A percentile compares a stretch with the other conserved stretches of the same genome.
These are phyloP conservation scores for Cladophialophora chaetospira DNA, from an alignment of 2,329 filamentous ascomycete species.

Conservation along the genomic window DNA sequence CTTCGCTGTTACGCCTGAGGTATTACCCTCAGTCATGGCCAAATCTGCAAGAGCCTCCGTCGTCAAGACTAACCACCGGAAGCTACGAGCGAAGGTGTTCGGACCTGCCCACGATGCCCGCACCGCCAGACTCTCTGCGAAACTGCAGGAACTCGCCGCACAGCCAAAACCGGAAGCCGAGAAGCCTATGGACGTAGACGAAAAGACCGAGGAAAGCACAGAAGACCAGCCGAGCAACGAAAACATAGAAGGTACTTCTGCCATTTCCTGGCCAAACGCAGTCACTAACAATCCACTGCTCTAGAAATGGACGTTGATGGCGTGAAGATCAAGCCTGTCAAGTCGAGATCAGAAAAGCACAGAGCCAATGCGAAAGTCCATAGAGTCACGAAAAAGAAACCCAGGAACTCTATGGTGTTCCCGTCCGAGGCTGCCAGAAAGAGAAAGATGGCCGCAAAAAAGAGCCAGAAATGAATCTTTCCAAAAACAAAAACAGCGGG, in stretches of 20 bases:
- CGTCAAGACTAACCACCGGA: slow-evolving; percentile 79
- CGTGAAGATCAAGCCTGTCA: slow-evolving; percentile 16
- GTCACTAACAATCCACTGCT: neutral
- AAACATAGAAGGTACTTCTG: slow-evolving; percentile 7
- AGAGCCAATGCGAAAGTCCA: slow-evolving; percentile 17
- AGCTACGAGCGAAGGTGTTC: slow-evolving; percentile 79
- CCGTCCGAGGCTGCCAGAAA: slow-evolving; percentile 26
- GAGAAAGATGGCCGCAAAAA: slow-evolving; percentile 21
- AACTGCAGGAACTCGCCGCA: slow-evolving; percentile 76
- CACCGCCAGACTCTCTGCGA: slow-evolving; percentile 79
- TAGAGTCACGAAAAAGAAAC: slow-evolving; percentile 29
- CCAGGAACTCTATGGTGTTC: slow-evolving; percentile 30
- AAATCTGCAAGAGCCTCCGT: slow-evolving; percentile 80
- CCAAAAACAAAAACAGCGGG: neutral
- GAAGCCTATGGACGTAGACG: slow-evolving; percentile 47
- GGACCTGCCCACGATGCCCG: slow-evolving; percentile 78
- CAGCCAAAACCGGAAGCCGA: slow-evolving; percentile 65
- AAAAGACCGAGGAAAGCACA: slow-evolving; percentile 42
- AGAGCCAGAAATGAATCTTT: slow-evolving; percentile 26
- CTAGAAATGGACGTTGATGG: slow-evolving; percentile 30
- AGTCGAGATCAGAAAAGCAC: slow-evolving; percentile 14
- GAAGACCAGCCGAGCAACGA: slow-evolving; percentile 51
- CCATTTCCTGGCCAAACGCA: neutral
- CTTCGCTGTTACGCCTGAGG: neutral
- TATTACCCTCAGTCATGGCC: slow-evolving; percentile 64